phyloP scores from a whole-genome alignment of 768 basidiomycete species.

The Auriscalpium microsporum region DNA sequence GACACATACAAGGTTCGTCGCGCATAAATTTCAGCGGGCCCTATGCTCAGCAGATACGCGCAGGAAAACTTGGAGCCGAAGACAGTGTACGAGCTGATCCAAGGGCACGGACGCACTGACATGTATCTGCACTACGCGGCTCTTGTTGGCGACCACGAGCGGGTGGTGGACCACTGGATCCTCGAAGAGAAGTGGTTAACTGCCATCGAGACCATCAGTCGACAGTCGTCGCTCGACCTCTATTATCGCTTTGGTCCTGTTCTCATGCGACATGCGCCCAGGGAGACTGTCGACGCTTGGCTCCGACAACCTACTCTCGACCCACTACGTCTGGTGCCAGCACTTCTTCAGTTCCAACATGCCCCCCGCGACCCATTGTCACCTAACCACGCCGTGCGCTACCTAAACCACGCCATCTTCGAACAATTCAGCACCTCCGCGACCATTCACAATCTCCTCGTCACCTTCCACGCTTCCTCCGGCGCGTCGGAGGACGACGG shows the following conservation, averaged over 20 bases:
- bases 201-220: constrained; percentile 82
- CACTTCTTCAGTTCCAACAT: constrained; percentile 75
- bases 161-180: constrained; percentile 88
- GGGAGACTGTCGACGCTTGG: constrained; percentile 91
- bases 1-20: constrained; percentile 79
- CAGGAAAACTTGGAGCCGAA: constrained; percentile 78
- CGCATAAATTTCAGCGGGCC: background rate
- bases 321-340: constrained; percentile 80
- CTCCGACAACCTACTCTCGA: constrained; percentile 73
- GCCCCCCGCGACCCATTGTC: constrained; percentile 61
- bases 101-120: constrained; percentile 87
- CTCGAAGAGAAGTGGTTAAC: constrained; percentile 88
- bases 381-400: constrained; percentile 83
- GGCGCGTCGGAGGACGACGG: constrained; percentile 55
- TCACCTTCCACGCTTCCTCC: constrained; percentile 71
- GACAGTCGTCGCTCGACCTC: constrained; percentile 76
- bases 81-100: constrained; percentile 88
- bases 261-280: constrained; percentile 78
- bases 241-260: constrained; percentile 92
- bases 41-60: background rate
- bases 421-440: constrained; percentile 72
- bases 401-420: constrained; percentile 79
- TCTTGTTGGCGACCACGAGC: constrained; percentile 68
- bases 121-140: constrained; percentile 88
- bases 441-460: constrained; percentile 88